phyloP scores from a whole-genome alignment of 1,139 yeast species.

The Debaryomyces psychrophilus region DNA sequence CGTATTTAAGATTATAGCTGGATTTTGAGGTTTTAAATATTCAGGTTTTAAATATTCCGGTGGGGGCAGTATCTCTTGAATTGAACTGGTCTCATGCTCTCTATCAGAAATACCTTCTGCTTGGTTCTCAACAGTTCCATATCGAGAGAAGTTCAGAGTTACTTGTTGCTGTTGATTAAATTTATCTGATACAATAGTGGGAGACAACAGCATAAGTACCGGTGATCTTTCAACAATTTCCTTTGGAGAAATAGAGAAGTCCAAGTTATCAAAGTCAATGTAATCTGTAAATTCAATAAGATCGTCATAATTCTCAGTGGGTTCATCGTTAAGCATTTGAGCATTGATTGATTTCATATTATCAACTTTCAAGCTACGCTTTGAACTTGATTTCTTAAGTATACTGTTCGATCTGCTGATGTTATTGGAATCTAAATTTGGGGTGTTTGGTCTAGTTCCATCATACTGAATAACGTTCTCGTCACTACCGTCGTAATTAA shows the following conservation, averaged over 20 bases:
- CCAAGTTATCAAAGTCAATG: slow-evolving; percentile 58
- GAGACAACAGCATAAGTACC: slow-evolving; percentile 1
- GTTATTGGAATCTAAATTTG: slow-evolving; percentile 10
- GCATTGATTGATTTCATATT: slow-evolving; percentile 20
- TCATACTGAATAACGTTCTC: slow-evolving; percentile 43
- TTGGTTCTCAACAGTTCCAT: not conserved
- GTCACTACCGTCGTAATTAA: slow-evolving; percentile 52
- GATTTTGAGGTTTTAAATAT: slow-evolving; percentile 1
- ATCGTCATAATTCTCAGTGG: slow-evolving; percentile 20
- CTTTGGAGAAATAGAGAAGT: slow-evolving; percentile 30
- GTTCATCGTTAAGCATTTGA: slow-evolving; percentile 12
- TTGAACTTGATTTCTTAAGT: slow-evolving; percentile 38
- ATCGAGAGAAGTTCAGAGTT: not conserved
- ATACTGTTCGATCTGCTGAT: slow-evolving; percentile 50
- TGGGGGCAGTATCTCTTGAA: slow-evolving; percentile 3
- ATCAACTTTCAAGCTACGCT: slow-evolving; percentile 13
- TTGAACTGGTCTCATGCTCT: slow-evolving; percentile 2
- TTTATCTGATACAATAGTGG: not conserved
- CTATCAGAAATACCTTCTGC: not conserved
- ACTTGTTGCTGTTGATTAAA: not conserved
- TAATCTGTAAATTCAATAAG: slow-evolving; percentile 65
- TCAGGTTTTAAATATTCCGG: not conserved
- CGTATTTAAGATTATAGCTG: slow-evolving; percentile 7
- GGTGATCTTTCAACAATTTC: slow-evolving; percentile 4
- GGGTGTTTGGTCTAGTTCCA: slow-evolving; percentile 23